Base-by-base conservation (phyloP, 2,329 filamentous ascomycete species). In the Hypoxylon sp. region DNA sequence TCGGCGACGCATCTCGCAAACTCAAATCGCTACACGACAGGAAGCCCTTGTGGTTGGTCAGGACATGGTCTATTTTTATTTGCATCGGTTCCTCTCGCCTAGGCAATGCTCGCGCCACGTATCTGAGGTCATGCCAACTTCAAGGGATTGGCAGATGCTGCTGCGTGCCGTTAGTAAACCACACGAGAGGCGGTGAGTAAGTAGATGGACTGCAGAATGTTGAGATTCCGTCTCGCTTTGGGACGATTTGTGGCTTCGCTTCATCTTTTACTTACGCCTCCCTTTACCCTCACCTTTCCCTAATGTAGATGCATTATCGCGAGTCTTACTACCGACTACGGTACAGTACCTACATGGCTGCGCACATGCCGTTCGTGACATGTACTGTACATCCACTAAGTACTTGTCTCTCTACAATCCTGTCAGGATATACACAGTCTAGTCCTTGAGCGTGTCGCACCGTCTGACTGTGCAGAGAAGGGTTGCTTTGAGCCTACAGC, bases 121-220 rank as follows among this genome's bases (percentile, higher is more conserved):
- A 66, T 61, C 54, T 51, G 50, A 60, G 51, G 51, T 55, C 46
- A 49, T 59, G 48, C 51, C 45, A 55, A 62, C 46, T 54, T 54
- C 33, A 64, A 43, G 51, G 59, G 60, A 63, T 67, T 68, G 63
- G 67, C 58, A 62, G 60, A 62, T 64, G 62, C 51, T 60, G 55
- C 52, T 60, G 66, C 56, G 56, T 60, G 60, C 58, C 65, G 58
- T 61, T 56, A 62, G 60, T 59, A 35, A 51, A 53, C 53, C 51
- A 59, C 54, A 60, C 49, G 60, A 64, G 64, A 53, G 65, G 68
- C 68, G 68, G 68, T 70, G 68, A 69, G 64, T 63, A 63, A 66
- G 62, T 57, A 64, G n/a, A 66, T 66, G 55, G 42, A 56, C 54
- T 60, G 58, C 63, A 65, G 55, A 37, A 42, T 33, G 51, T 57